A percentile compares a stretch with the other conserved stretches of the same genome.
phyloP scores from a whole-genome alignment of 768 basidiomycete species.

The Daedalea quercina region DNA sequence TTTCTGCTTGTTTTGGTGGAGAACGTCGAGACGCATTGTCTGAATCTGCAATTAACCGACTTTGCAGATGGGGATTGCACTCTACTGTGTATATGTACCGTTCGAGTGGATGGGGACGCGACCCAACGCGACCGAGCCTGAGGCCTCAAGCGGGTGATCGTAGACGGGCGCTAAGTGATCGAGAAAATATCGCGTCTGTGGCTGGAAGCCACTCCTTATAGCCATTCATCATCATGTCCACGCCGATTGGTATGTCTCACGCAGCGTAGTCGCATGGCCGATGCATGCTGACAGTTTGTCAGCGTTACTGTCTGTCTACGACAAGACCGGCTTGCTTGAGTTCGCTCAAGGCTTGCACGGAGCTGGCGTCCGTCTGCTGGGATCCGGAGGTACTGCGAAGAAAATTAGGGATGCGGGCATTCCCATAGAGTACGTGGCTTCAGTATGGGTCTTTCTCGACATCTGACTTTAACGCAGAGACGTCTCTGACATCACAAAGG shows the following conservation, averaged over 20 bases:
- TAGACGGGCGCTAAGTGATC: too few species aligned
- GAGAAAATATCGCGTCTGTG: too few species aligned
- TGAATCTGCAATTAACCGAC: too few species aligned
- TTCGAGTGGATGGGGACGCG: too few species aligned
- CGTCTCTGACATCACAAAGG: constrained; percentile 95
- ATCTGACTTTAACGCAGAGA: constrained; percentile 49
- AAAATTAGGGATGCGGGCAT: constrained; percentile 93
- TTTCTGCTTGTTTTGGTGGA: too few species aligned
- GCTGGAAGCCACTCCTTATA: not conserved
- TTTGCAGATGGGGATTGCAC: too few species aligned
- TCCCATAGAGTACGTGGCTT: constrained; percentile 68
- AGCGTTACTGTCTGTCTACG: constrained; percentile 95
- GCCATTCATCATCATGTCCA: constrained; percentile 20
- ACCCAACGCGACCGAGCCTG: too few species aligned
- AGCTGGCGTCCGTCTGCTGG: constrained; percentile 82
- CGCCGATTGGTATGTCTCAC: constrained; percentile 25
- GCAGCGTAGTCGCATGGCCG: not conserved
- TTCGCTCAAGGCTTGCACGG: constrained; percentile 79
- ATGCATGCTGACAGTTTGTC: constrained; percentile 8
- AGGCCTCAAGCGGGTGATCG: too few species aligned
- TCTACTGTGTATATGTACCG: too few species aligned
- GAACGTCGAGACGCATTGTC: too few species aligned
- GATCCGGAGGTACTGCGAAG: constrained; percentile 97
- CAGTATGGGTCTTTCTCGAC: not conserved
- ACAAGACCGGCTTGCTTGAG: constrained; percentile 86